A percentile compares a stretch with the other conserved stretches of the same genome.
Conservation (phyloP, 192 early-diverging fungal species). For the Backusella australiensis region DNA sequence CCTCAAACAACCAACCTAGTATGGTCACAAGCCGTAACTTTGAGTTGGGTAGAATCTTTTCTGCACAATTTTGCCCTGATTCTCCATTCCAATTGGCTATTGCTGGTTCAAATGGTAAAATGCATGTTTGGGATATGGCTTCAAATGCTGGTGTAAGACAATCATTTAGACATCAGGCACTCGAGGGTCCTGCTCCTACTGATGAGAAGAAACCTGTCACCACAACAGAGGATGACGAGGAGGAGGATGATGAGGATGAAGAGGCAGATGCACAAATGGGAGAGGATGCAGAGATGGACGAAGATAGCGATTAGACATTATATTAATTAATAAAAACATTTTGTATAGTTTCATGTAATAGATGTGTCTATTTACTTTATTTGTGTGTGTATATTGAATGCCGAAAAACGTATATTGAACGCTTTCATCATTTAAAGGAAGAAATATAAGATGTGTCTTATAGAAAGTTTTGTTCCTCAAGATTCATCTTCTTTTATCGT, state of each 20-base stretch:
- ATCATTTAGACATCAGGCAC: constrained; percentile 45
- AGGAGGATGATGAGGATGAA: constrained; percentile 40
- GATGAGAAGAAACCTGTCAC: constrained; percentile 51
- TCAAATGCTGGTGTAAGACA: constrained; percentile 81
- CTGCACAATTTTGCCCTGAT: constrained; percentile 86
- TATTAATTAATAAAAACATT: not conserved
- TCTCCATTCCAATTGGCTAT: constrained; percentile 87
- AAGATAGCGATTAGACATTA: constrained; percentile 22
- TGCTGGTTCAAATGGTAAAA: constrained; percentile 86
- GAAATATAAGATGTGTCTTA: no score
- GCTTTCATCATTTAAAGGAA: not conserved
- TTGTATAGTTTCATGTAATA: not conserved
- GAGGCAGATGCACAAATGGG: constrained; percentile 30
- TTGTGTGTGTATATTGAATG: not conserved
- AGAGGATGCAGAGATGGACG: constrained; percentile 41
- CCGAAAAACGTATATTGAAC: not conserved
- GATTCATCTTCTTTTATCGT: no score
- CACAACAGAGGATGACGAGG: constrained; percentile 44
- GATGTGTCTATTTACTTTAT: not conserved
- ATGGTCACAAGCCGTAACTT: constrained; percentile 87
- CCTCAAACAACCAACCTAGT: constrained; percentile 68
- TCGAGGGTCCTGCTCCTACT: constrained; percentile 12
- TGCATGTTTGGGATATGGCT: constrained; percentile 91
- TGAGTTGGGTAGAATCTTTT: constrained; percentile 84
- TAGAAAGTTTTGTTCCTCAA: no score